Conservation (phyloP, 2,329 filamentous ascomycete genomes). For the Grosmannia penicillata region DNA sequence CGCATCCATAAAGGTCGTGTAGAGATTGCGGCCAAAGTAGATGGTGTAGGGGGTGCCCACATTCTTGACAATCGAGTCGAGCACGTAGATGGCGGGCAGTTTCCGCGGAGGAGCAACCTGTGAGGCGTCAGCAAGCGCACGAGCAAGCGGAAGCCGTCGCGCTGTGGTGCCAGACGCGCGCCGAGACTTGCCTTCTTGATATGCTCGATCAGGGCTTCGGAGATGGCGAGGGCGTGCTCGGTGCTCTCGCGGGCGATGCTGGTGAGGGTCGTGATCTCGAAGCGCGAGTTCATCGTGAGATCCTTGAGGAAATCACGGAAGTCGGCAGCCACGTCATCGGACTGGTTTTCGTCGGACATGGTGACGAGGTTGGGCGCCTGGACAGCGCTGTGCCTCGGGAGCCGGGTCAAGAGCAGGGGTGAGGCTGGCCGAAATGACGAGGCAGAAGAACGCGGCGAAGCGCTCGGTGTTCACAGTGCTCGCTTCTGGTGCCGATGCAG, state of each 20-base stretch:
- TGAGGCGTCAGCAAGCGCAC: constrained; percentile 11
- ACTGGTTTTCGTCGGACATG: constrained; percentile 36
- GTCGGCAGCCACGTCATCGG: constrained; percentile 85
- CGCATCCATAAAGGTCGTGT: constrained; percentile 90
- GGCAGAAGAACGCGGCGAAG: too few species aligned
- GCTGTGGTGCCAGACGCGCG: too few species aligned
- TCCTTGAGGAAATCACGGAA: constrained; percentile 90
- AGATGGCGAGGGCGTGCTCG: constrained; percentile 86
- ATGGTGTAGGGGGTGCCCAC: constrained; percentile 94
- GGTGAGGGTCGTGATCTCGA: constrained; percentile 94
- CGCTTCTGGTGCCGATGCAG: too few species aligned
- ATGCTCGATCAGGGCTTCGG: constrained; percentile 77
- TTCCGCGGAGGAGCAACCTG: constrained; percentile 83
- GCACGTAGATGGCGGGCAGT: constrained; percentile 87
- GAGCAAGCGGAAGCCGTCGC: too few species aligned
- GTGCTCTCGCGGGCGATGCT: constrained; percentile 96
- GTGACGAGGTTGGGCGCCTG: too few species aligned
- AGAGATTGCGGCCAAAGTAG: constrained; percentile 84
- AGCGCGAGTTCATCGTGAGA: constrained; percentile 76
- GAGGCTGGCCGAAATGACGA: too few species aligned
- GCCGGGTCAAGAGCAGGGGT: too few species aligned
- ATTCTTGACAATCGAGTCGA: constrained; percentile 98
- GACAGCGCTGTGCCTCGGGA: too few species aligned
- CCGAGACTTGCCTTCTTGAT: constrained; percentile 78
- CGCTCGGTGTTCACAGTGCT: too few species aligned